Conservation (phyloP, 768 basidiomycete species). For the Pleurotus djamor region DNA sequence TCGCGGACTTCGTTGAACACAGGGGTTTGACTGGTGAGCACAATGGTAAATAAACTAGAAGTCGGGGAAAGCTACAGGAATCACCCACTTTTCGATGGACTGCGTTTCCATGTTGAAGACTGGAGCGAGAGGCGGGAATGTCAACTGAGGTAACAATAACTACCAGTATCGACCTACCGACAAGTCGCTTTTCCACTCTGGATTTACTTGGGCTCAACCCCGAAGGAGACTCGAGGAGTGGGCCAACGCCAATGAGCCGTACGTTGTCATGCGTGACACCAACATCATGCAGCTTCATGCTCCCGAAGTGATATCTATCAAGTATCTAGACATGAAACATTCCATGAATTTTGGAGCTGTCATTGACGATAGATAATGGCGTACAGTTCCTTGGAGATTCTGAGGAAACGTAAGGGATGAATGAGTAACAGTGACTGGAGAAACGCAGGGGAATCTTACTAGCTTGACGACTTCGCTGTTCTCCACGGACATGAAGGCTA, state of each 20-base stretch:
- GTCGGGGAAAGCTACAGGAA: not conserved
- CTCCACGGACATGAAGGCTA: slow-evolving; percentile 74
- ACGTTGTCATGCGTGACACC: slow-evolving; percentile 66
- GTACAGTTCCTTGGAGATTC: slow-evolving; percentile 60
- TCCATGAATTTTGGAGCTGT: not conserved
- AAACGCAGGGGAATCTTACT: slow-evolving; percentile 29
- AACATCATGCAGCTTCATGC: slow-evolving; percentile 67
- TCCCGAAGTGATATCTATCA: slow-evolving; percentile 55
- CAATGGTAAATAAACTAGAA: slow-evolving; percentile 9
- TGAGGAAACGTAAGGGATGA: slow-evolving; percentile 17
- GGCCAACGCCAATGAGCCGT: slow-evolving; percentile 67
- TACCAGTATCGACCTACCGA: slow-evolving; percentile 42
- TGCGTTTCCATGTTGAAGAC: slow-evolving; percentile 69
- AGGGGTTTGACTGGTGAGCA: slow-evolving; percentile 50
- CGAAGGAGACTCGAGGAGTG: slow-evolving; percentile 57
- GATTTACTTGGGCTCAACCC: slow-evolving; percentile 71
- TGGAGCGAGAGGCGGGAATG: slow-evolving; percentile 18
- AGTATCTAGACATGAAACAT: slow-evolving; percentile 44
- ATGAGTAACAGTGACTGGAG: not conserved
- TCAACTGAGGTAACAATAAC: not conserved
- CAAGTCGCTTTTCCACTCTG: slow-evolving; percentile 67
- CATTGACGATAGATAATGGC: slow-evolving; percentile 8
- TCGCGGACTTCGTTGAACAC: slow-evolving; percentile 73
- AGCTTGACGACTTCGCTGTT: slow-evolving; percentile 58
- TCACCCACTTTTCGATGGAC: slow-evolving; percentile 61